Percentiles rank a stretch among this genome's conserved stretches.
These are phyloP conservation scores for Melanomma pulvis-pyrius DNA, from an alignment of 495 filamentous ascomycete genomes.

Conservation along the genomic window DNA sequence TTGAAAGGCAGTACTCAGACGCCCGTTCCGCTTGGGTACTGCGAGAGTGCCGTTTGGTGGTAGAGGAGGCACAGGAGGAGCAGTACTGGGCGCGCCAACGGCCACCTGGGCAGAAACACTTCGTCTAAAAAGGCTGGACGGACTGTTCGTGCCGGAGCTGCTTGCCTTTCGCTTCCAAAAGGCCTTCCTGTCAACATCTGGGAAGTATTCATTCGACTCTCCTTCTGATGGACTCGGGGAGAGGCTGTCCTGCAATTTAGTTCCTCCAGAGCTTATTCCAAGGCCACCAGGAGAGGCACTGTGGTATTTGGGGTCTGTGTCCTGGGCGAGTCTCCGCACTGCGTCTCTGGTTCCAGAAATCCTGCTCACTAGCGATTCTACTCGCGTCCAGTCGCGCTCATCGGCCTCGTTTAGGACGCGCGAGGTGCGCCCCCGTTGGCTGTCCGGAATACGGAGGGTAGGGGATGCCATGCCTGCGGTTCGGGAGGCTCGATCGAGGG, in stretches of 20 bases:
- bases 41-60: constrained; percentile 44
- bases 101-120: constrained; percentile 60
- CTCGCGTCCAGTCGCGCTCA: constrained; percentile 80
- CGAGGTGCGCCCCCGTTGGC: constrained; percentile 5
- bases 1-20: constrained; percentile 12
- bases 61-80: constrained; percentile 40
- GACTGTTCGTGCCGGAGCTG: constrained; percentile 46
- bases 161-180: constrained; percentile 94
- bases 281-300: constrained; percentile 21
- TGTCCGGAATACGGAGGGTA: constrained; percentile 24
- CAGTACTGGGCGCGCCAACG: constrained; percentile 55
- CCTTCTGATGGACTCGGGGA: constrained; percentile 43
- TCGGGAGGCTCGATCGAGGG: constrained; percentile 73
- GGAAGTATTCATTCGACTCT: constrained; percentile 49
- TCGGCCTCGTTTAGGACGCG: constrained; percentile 52
- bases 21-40: constrained; percentile 46
- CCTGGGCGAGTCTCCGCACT: constrained; percentile 77
- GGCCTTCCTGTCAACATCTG: constrained; percentile 53
- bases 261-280: constrained; percentile 21
- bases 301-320: constrained; percentile 70
- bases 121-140: constrained; percentile 51
- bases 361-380: constrained; percentile 78
- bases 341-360: constrained; percentile 88
- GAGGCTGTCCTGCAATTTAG: constrained; percentile 33
- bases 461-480: constrained; percentile 25